These are phyloP conservation scores for Hypoxylon fragiforme DNA, from an alignment of 495 filamentous ascomycete species.

Conservation along the genomic window DNA sequence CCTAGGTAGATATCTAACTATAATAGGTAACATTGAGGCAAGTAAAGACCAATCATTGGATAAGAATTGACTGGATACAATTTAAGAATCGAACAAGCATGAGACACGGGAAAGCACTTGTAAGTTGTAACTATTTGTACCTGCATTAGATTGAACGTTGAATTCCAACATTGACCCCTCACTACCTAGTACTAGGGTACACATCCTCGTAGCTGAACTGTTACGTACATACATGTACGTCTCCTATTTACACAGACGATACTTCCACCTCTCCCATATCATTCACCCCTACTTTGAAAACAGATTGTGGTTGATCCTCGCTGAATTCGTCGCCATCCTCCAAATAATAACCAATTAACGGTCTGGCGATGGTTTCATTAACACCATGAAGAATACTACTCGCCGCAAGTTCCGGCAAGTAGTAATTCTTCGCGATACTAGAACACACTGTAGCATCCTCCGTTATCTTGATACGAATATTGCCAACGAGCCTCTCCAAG, in stretches of 20 bases:
- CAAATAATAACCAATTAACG: conserved; percentile 34
- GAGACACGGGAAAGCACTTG: too few species aligned
- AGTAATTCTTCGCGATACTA: conserved; percentile 40
- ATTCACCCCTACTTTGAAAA: conserved; percentile 33
- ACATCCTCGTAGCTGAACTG: too few species aligned
- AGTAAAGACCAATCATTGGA: too few species aligned
- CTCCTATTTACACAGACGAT: not conserved
- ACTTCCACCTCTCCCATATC: conserved; percentile 25
- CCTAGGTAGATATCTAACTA: too few species aligned
- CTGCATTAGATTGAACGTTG: too few species aligned
- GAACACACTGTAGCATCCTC: conserved; percentile 44
- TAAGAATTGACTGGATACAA: too few species aligned
- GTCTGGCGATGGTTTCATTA: conserved; percentile 21
- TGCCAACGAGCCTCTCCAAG: conserved; percentile 40
- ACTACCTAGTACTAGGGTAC: too few species aligned
- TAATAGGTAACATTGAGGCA: too few species aligned
- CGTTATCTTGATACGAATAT: conserved; percentile 42
- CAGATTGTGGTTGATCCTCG: conserved; percentile 30
- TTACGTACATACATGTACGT: too few species aligned
- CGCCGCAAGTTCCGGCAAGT: conserved; percentile 45
- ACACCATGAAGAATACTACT: conserved; percentile 38
- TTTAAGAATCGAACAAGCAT: too few species aligned
- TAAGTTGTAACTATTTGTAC: too few species aligned
- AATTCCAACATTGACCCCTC: too few species aligned
- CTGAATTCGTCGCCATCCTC: conserved; percentile 38